phyloP scores from a whole-genome alignment of 1,139 yeast species.

The Taphrina communis region DNA sequence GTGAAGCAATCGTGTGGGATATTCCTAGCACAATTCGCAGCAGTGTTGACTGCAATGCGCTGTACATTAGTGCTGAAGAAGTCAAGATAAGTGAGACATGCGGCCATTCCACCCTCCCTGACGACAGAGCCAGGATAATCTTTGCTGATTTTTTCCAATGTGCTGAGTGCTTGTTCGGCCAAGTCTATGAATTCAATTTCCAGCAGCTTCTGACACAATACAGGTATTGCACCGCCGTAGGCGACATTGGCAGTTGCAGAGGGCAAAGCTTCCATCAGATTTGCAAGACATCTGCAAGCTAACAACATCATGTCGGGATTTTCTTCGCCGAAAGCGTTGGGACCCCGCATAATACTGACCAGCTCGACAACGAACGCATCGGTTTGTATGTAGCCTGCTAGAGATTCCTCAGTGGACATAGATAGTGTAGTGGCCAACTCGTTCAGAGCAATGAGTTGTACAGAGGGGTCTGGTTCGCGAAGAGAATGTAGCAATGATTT shows the following conservation, averaged over 20 bases:
- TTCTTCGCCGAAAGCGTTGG: slow-evolving; percentile 57
- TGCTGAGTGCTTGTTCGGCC: slow-evolving; percentile 86
- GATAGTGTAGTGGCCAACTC: slow-evolving; percentile 53
- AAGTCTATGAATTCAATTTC: slow-evolving; percentile 86
- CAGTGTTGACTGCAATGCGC: slow-evolving; percentile 75
- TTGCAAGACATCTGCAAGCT: slow-evolving; percentile 84
- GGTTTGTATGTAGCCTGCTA: slow-evolving; percentile 60
- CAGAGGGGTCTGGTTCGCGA: slow-evolving; percentile 56
- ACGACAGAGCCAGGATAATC: slow-evolving; percentile 53
- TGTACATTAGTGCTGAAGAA: slow-evolving; percentile 91
- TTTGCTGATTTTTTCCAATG: slow-evolving; percentile 53
- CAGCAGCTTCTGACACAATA: slow-evolving; percentile 67
- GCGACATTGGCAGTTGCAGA: slow-evolving; percentile 71
- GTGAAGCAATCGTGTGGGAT: slow-evolving; percentile 58
- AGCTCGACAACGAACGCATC: slow-evolving; percentile 63
- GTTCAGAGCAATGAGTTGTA: slow-evolving; percentile 55
- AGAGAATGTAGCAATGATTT: slow-evolving; percentile 49
- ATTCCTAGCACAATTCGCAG: slow-evolving; percentile 72
- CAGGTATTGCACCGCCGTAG: slow-evolving; percentile 68
- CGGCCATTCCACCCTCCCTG: slow-evolving; percentile 64
- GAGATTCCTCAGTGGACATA: slow-evolving; percentile 52
- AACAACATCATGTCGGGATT: slow-evolving; percentile 72
- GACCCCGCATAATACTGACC: slow-evolving; percentile 62
- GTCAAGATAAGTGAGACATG: slow-evolving; percentile 77
- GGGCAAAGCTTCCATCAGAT: slow-evolving; percentile 76